Evolutionary conservation across 2,329 filamentous ascomycete species (phyloP).

Genomic region (Clonostachys rhizophaga): DNA sequence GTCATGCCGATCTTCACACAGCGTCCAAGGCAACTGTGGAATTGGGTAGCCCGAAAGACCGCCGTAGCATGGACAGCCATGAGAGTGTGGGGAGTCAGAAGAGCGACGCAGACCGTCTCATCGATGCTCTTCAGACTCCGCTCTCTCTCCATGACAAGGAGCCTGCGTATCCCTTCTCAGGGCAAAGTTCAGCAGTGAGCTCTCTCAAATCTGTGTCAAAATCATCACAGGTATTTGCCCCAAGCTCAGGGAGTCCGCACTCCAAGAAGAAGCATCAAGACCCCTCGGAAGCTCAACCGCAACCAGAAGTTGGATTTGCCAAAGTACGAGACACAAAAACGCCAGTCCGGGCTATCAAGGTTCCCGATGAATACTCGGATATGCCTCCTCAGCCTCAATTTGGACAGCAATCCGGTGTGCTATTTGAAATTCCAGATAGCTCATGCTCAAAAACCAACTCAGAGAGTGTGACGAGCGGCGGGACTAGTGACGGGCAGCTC

Average conservation of each 20-base stretch:
- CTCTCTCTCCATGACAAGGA: conserved; percentile 33
- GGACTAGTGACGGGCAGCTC: background rate
- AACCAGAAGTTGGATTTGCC: background rate
- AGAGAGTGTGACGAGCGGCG: conserved; percentile 13
- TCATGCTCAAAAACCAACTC: conserved; percentile 4
- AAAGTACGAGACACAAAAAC: conserved; percentile 37
- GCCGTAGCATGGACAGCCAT: conserved; percentile 30
- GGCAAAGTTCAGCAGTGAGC: conserved; percentile 7
- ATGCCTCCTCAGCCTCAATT: conserved; percentile 19
- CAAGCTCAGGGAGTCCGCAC: background rate
- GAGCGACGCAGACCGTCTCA: conserved; percentile 66
- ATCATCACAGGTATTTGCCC: background rate
- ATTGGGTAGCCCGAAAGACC: conserved; percentile 10
- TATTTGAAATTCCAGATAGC: conserved; percentile 29
- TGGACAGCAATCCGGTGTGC: conserved; percentile 22
- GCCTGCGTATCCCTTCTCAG: conserved; percentile 17
- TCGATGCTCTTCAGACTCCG: conserved; percentile 66
- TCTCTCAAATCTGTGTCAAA: conserved; percentile 5
- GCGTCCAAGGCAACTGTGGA: conserved; percentile 4
- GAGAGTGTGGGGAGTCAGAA: conserved; percentile 36
- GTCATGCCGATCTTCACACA: conserved; percentile 9
- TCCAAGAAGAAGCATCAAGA: background rate
- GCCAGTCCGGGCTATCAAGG: conserved; percentile 39
- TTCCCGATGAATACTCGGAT: conserved; percentile 40
- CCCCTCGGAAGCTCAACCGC: background rate